Evolutionary conservation across 129 eudicot genomes (phyloP), one percentile per base, ranked within the genome.

Genomic region (Pittosporum tobira): DNA sequence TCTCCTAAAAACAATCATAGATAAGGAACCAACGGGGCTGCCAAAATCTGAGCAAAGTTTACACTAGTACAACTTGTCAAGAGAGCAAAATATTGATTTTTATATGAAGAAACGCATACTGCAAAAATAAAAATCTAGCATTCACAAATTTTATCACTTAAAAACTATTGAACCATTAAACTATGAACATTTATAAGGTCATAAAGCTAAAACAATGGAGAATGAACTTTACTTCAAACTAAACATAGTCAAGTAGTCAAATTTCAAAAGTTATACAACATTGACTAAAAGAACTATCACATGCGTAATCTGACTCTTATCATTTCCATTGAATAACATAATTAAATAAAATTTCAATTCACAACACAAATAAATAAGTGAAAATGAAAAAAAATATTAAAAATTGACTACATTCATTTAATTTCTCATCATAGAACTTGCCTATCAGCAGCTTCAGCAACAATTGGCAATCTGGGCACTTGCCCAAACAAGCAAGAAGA

Each of bases 371-470:
- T 9, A 5, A 55, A 19, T 5, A 51, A 52, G 26, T 46, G 64
- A 58, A 23, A 59, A 47, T 49, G 11, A 52, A 62, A 15, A 45
- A 64, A 37, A 65, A 22, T 0, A 22, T 7, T 15, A n/a, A 8
- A 19, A 48, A n/a, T 13, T n/a, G 8, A 22, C 27, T 31, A 23
- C 45, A n/a, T n/a, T n/a, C n/a, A n/a, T n/a, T n/a, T n/a, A n/a
- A 47, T 27, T 6, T 6, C 1, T 51, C 38, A 56, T 74, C 68
- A 84, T 60, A 77, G 65, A 52, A 91, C 95, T 76, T 91, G 98
- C 87, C 94, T 86, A 57, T 91, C 98, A 51, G 98, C 98, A 69
- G 98, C 98, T 3, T 91, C 98, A 51, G 98, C 98, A 51, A 91
- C 98, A 68, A 91, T 71, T 2, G 98, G 98, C 79, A 91, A 81